Evolutionary conservation across 257 asterid species (phyloP).

Genomic region (Gentiana straminea): DNA sequence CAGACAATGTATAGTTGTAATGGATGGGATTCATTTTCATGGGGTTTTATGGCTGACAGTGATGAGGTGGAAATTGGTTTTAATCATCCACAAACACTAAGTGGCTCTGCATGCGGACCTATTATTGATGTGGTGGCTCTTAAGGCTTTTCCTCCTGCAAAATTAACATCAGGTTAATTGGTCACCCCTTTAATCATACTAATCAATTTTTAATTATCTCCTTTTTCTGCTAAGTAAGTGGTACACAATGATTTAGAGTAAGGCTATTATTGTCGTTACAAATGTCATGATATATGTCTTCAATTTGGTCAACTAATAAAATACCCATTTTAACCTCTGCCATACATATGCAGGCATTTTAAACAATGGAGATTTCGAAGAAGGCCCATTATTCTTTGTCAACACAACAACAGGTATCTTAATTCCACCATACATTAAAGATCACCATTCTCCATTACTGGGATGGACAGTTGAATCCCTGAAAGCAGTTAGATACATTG

Average conservation of each 20-base stretch:
- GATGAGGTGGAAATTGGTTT: conserved; percentile 3
- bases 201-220: no score
- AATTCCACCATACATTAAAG: conserved; percentile 19
- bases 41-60: conserved; percentile 23
- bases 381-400: conserved; percentile 21
- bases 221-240: no score
- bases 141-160: conserved; percentile 12
- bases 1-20: conserved; percentile 22
- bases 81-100: conserved; percentile 16
- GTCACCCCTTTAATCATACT: neutral
- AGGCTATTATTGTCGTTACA: no score
- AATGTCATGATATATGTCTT: no score
- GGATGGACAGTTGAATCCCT: conserved; percentile 27
- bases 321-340: no score
- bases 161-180: conserved; percentile 9
- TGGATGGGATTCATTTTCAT: conserved; percentile 20
- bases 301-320: no score
- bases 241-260: no score
- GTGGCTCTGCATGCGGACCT: conserved; percentile 19
- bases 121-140: conserved; percentile 20
- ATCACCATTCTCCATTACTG: conserved; percentile 17
- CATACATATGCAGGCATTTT: no score
- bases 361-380: neutral
- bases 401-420: conserved; percentile 17
- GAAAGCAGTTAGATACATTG: conserved; percentile 25